Percentiles rank a stretch among this genome's conserved stretches.
phyloP scores from a whole-genome alignment of 495 filamentous ascomycete species.

The Tricharina praecox region DNA sequence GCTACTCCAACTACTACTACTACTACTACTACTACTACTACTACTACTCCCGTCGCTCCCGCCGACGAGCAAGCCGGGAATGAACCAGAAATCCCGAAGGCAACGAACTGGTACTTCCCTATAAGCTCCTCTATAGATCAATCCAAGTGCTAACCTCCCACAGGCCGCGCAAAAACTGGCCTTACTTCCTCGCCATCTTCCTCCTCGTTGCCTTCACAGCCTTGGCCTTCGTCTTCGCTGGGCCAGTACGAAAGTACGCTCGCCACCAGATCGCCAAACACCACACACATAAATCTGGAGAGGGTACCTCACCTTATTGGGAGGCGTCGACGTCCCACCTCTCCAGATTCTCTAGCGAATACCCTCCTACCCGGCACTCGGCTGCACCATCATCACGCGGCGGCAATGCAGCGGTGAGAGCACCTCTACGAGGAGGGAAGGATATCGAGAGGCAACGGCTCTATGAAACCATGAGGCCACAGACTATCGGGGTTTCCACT shows the following conservation, averaged over 20 bases:
- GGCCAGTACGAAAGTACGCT: slow-evolving; percentile 21
- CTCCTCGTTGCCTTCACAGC: slow-evolving; percentile 20
- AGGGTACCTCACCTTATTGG: slow-evolving; percentile 12
- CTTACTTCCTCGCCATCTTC: slow-evolving; percentile 23
- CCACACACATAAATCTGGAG: slow-evolving; percentile 10
- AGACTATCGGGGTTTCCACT: background rate
- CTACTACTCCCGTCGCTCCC: too few species aligned
- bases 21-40: too few species aligned
- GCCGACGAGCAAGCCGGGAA: background rate
- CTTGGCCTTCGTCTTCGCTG: slow-evolving; percentile 12
- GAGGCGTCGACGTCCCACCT: slow-evolving; percentile 8
- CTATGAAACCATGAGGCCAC: background rate
- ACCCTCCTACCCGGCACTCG: background rate
- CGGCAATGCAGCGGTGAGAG: background rate
- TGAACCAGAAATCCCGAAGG: background rate
- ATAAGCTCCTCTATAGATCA: background rate
- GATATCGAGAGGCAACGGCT: background rate
- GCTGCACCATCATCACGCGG: slow-evolving; percentile 1
- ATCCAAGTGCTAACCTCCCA: background rate
- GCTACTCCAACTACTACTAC: background rate
- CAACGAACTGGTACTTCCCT: slow-evolving; percentile 1
- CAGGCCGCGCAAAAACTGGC: slow-evolving; percentile 23
- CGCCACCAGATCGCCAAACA: slow-evolving; percentile 15
- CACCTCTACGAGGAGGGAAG: background rate
- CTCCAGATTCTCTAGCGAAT: background rate